Base-by-base conservation (phyloP, 2,329 filamentous ascomycete species). In the Aspergillus proliferans region DNA sequence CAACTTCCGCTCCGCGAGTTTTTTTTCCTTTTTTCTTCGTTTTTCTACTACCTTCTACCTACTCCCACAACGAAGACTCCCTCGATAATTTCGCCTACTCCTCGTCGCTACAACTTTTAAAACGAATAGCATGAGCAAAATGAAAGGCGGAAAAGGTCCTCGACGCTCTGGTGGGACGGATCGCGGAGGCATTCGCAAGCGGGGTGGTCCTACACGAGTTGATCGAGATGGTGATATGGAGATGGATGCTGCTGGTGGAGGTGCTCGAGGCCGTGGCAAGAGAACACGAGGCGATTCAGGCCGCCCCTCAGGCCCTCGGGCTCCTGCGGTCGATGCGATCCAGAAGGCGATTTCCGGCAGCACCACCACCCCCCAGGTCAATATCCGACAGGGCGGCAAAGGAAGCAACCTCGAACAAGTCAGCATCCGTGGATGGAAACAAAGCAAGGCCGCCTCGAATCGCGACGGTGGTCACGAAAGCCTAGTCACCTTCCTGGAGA, bases 401-500 rank as follows among this genome's bases (percentile, higher is more conserved):
- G 55, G 60, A 30, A 55, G 52, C 36, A 52, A 52, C 15, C 51
- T 68, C 43, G 63, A 67, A 47, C 60, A 69, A 28, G 58, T 77
- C 45, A 67, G 63, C 47, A 62, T 91, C 19, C 72, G 74, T 54
- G 86, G 86, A 22, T 76, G 88, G 61, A 82, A 79, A 60, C 70
- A 80, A 41, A 89, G 85, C 72, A 88, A 85, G 66, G 85, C 84
- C 6, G 76, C 80, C 9, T 75, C 65, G 24, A 87, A 88, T 55
- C 64, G 77, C 26, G 86, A 86, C 48, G 84, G 85, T 44, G 86
- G 86, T 18, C 63, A 86, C 22, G 76, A 78, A 51, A 79, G 81
- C 51, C 74, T 89, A 26, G 67, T 89, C 47, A 73, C 75, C 45
- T 89, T 88, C 63, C 70, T 90, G 54, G 84, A 89, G 70, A 81